Percentiles rank a stretch among this genome's conserved stretches.
Conservation (phyloP, 176 grass and related monocot genomes). For the Coix lacrymajobi region DNA sequence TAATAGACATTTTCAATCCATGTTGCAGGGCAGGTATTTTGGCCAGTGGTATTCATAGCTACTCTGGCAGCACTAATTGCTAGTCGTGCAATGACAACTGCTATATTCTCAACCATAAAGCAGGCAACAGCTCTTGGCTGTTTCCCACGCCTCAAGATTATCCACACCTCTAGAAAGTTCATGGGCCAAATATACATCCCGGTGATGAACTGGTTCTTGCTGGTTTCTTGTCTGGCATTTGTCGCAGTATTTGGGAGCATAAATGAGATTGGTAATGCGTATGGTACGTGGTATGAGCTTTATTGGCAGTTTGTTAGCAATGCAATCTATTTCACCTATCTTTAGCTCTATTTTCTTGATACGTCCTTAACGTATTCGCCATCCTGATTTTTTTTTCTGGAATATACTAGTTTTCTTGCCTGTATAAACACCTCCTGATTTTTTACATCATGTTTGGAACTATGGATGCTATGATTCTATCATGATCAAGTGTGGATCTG, state of each 20-base stretch:
- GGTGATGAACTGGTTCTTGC: conserved; percentile 93
- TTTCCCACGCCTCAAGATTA: conserved; percentile 95
- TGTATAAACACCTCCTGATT: background rate
- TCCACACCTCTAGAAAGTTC: conserved; percentile 95
- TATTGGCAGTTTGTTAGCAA: conserved; percentile 45
- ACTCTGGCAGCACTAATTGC: conserved; percentile 90
- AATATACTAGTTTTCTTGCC: conserved; percentile 2
- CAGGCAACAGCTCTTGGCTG: conserved; percentile 93
- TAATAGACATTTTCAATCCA: conserved; percentile 23
- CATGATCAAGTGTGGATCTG: background rate
- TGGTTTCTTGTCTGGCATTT: conserved; percentile 79
- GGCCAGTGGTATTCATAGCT: conserved; percentile 80
- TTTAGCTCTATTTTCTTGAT: conserved; percentile 1
- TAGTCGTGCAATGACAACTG: conserved; percentile 94
- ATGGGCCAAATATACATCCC: conserved; percentile 99
- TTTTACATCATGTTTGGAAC: background rate
- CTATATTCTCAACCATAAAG: conserved; percentile 93
- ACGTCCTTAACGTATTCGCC: background rate
- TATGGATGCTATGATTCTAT: background rate
- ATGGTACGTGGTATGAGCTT: conserved; percentile 44
- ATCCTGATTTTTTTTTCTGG: background rate
- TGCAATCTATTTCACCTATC: background rate
- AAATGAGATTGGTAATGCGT: conserved; percentile 98
- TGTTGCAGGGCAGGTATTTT: conserved; percentile 68
- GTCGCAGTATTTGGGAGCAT: conserved; percentile 86